These are phyloP conservation scores for Plantago major DNA, from an alignment of 257 asterid species.

Conservation along the genomic window DNA sequence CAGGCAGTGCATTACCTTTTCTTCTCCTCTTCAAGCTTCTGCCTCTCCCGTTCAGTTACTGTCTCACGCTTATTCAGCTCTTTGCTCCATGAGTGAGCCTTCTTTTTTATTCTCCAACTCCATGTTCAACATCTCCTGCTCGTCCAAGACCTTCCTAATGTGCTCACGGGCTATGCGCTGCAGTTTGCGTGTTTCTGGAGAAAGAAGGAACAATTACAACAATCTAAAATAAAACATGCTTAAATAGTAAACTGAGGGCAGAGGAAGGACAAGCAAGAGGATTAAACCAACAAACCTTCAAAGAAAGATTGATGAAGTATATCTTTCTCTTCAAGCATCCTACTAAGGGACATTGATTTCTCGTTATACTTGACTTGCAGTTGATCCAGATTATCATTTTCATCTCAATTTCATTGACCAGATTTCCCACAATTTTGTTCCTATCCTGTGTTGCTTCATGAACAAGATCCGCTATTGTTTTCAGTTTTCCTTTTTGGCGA, in stretches of 20 bases:
- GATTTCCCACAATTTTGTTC: constrained; percentile 43
- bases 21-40: constrained; percentile 82
- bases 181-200: constrained; percentile 70
- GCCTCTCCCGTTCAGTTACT: constrained; percentile 69
- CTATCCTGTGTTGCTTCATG: constrained; percentile 42
- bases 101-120: constrained; percentile 62
- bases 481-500: constrained; percentile 37
- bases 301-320: constrained; percentile 58
- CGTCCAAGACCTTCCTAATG: constrained; percentile 57
- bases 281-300: constrained; percentile 52
- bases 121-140: constrained; percentile 58
- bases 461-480: constrained; percentile 40
- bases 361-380: constrained; percentile 49
- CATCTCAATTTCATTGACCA: constrained; percentile 64
- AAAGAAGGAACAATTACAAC: neutral
- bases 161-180: constrained; percentile 72
- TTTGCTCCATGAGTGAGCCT: constrained; percentile 68
- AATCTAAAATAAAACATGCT: neutral
- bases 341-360: constrained; percentile 56
- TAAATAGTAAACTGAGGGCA: neutral
- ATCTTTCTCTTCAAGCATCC: constrained; percentile 88
- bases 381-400: constrained; percentile 65
- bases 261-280: constrained; percentile 8
- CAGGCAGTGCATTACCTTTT: constrained; percentile 38
- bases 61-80: constrained; percentile 81